These are phyloP conservation scores for Hanseniaspora singularis DNA, from an alignment of 805 yeast genomes.

Conservation along the genomic window DNA sequence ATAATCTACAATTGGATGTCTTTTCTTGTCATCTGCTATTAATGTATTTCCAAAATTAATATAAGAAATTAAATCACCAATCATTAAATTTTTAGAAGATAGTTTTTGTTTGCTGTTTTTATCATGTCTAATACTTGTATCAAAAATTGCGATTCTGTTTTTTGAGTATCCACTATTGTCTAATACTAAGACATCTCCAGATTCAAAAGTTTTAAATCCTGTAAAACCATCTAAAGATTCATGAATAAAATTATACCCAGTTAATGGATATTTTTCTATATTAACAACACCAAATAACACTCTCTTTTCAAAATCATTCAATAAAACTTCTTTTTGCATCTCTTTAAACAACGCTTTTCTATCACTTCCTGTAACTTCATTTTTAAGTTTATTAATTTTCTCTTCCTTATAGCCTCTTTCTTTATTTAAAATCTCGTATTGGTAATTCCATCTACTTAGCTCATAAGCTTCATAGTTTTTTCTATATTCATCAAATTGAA, in stretches of 20 bases:
- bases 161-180: neutral
- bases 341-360: constrained; percentile 33
- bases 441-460: constrained; percentile 33
- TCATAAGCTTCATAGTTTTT: constrained; percentile 40
- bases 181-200: constrained; percentile 19
- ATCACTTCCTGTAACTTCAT: constrained; percentile 33
- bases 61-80: neutral
- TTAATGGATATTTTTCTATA: constrained; percentile 27
- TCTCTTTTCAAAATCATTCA: constrained; percentile 32
- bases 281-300: constrained; percentile 43
- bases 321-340: constrained; percentile 38
- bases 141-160: neutral
- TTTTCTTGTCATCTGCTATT: neutral
- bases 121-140: neutral
- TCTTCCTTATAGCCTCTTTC: constrained; percentile 34
- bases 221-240: constrained; percentile 5
- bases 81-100: neutral
- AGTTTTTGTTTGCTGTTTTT: neutral
- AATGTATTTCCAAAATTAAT: neutral
- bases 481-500: constrained; percentile 20
- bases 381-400: constrained; percentile 35
- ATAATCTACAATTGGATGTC: neutral
- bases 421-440: constrained; percentile 30
- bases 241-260: constrained; percentile 8
- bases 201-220: constrained; percentile 15